phyloP scores from a whole-genome alignment of 2,329 filamentous ascomycete genomes.

The Trichoderma polysporum region DNA sequence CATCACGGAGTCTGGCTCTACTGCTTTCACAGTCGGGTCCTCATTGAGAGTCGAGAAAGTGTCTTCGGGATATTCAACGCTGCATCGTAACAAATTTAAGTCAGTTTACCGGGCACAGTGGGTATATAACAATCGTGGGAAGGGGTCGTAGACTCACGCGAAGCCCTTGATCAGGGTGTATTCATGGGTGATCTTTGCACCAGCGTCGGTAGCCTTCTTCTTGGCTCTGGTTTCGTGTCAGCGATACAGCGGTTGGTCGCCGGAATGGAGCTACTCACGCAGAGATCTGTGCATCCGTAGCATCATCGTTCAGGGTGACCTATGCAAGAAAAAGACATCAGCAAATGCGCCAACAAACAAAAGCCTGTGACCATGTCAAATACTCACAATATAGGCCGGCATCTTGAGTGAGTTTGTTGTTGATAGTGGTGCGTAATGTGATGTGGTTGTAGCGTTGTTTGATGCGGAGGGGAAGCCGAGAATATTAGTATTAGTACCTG shows the following conservation, averaged over 20 bases:
- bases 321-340: constrained; percentile 37
- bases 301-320: constrained; percentile 77
- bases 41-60: constrained; percentile 63
- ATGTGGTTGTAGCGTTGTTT: not conserved
- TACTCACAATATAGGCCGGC: constrained; percentile 56
- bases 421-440: not conserved
- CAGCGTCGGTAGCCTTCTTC: constrained; percentile 69
- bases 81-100: constrained; percentile 38
- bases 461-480: not conserved
- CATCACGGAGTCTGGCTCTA: constrained; percentile 73
- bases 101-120: not conserved
- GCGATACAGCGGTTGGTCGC: not conserved
- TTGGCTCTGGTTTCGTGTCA: constrained; percentile 61
- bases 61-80: constrained; percentile 71
- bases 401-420: constrained; percentile 37
- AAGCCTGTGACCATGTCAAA: not conserved
- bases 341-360: not conserved
- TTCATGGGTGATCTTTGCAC: constrained; percentile 80
- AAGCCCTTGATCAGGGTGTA: constrained; percentile 90
- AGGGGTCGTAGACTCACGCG: constrained; percentile 60
- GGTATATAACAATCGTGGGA: not conserved
- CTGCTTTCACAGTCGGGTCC: constrained; percentile 68
- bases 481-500: not conserved
- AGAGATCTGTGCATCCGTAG: constrained; percentile 64
- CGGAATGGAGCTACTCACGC: constrained; percentile 48